These are phyloP conservation scores for Omphalea diandra DNA, from an alignment of 441 rosid genomes.

Conservation along the genomic window DNA sequence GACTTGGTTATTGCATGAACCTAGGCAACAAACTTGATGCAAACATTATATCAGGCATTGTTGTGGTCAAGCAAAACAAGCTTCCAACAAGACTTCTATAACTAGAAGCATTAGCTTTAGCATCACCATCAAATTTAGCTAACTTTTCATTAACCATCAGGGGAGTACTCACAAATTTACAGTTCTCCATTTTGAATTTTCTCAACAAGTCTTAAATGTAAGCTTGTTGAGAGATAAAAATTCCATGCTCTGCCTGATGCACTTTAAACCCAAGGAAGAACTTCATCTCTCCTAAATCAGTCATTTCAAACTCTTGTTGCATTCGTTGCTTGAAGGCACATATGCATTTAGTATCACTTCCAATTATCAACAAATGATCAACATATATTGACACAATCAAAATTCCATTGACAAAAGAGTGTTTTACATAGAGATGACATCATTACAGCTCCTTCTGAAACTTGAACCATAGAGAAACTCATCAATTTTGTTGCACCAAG, in stretches of 20 bases:
- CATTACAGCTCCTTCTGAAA: not conserved
- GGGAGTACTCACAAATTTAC: not conserved
- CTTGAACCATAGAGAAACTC: not conserved
- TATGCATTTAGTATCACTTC: not conserved
- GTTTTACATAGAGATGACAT: not conserved
- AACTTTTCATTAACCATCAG: not conserved
- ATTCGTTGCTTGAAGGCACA: not conserved
- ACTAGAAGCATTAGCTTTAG: not conserved
- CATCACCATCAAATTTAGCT: not conserved
- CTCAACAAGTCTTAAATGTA: too few species aligned
- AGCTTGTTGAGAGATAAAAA: not conserved
- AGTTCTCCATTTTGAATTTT: not conserved
- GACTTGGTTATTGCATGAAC: not conserved
- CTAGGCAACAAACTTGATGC: too few species aligned
- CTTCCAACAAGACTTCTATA: not conserved
- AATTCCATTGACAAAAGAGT: not conserved
- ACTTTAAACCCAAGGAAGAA: too few species aligned
- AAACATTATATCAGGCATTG: too few species aligned
- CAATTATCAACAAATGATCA: not conserved
- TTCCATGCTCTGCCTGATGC: not conserved
- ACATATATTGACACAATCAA: not conserved
- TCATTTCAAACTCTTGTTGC: too few species aligned
- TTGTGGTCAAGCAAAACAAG: not conserved
- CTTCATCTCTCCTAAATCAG: too few species aligned
- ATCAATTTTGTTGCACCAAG: not conserved